phyloP scores from a whole-genome alignment of 139 green algal species.

The Chlorokybus atmophyticus region DNA sequence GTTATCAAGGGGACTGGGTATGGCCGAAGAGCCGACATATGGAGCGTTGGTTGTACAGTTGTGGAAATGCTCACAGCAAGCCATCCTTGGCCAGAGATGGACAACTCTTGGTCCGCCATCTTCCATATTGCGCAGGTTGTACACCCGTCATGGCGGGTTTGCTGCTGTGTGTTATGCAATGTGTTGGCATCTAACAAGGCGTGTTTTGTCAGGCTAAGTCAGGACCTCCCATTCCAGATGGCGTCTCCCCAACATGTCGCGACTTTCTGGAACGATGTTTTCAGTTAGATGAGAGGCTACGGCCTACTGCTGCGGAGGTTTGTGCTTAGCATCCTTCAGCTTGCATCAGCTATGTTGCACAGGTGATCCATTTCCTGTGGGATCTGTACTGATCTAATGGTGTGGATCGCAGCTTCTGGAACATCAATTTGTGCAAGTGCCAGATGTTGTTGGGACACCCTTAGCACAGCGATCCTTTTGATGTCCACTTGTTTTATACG shows the following conservation, averaged over 20 bases:
- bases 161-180: neutral
- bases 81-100: slow-evolving; percentile 32
- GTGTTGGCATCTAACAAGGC: neutral
- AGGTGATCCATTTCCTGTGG: neutral
- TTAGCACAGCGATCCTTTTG: no score
- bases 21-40: slow-evolving; percentile 33
- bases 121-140: slow-evolving; percentile 40
- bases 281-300: neutral
- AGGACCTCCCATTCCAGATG: neutral
- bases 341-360: neutral
- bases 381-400: neutral
- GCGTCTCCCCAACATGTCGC: neutral
- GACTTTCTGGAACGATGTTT: neutral
- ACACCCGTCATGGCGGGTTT: neutral
- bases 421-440: slow-evolving; percentile 5
- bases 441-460: no score
- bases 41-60: slow-evolving; percentile 34
- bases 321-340: neutral
- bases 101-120: slow-evolving; percentile 38
- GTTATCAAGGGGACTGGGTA: slow-evolving; percentile 37
- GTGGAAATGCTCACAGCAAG: slow-evolving; percentile 38
- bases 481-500: no score
- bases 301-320: neutral
- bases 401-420: neutral
- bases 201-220: neutral